Evolutionary conservation across 2,329 filamentous ascomycete genomes (phyloP).

Genomic region (Calonectria pteridis): DNA sequence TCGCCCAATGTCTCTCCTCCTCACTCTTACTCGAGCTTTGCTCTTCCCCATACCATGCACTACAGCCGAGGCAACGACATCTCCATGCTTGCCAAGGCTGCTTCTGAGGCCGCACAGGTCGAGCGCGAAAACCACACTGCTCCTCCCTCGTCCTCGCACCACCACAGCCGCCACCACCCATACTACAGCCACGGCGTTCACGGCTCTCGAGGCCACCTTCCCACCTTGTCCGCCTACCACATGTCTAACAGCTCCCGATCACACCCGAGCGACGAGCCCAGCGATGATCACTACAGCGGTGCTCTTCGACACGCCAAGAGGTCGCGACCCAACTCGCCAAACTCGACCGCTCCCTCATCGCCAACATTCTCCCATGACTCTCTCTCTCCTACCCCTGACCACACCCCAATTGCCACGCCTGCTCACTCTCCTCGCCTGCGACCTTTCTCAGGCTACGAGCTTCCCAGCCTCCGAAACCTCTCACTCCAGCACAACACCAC

Average conservation of each 20-base stretch:
- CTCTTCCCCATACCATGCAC: constrained; percentile 60
- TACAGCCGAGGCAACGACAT: constrained; percentile 67
- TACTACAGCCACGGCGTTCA: constrained; percentile 65
- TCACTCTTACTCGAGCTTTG: constrained; percentile 85
- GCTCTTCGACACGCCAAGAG: constrained; percentile 82
- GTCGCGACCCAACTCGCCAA: constrained; percentile 92
- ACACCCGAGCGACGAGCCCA: constrained; percentile 82
- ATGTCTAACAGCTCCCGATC: constrained; percentile 80
- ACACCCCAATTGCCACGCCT: constrained; percentile 97
- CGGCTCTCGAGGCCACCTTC: constrained; percentile 72
- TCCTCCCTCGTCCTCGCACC: constrained; percentile 51
- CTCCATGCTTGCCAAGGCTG: constrained; percentile 71
- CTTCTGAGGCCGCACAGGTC: constrained; percentile 71
- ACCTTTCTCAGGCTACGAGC: constrained; percentile 81
- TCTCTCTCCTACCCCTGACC: constrained; percentile 93
- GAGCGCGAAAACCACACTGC: constrained; percentile 67
- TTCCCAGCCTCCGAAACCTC: constrained; percentile 84
- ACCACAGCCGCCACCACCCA: constrained; percentile 64
- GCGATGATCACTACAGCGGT: constrained; percentile 81
- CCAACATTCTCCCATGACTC: constrained; percentile 98
- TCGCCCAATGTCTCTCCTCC: constrained; percentile 98
- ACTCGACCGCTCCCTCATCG: constrained; percentile 95
- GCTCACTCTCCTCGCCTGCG: constrained; percentile 93
- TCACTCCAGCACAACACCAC: constrained; percentile 66
- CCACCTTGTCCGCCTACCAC: constrained; percentile 87